These are phyloP conservation scores for Acrodontium crateriforme DNA, from an alignment of 2,329 filamentous ascomycete genomes.

Conservation along the genomic window DNA sequence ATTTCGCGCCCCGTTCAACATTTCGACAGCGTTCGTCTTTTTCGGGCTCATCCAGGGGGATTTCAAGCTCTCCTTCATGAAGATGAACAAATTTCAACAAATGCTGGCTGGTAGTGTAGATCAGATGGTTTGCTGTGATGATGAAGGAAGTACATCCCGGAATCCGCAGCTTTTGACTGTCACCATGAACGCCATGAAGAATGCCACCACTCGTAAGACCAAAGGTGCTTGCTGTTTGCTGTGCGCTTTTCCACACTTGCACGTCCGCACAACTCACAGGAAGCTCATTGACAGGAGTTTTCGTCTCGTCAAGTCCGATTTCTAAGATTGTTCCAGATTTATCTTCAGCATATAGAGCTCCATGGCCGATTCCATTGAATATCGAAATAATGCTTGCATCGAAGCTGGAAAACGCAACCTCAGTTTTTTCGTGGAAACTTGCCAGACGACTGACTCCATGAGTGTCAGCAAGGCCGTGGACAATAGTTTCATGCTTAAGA, in stretches of 20 bases:
- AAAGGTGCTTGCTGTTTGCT: slow-evolving; percentile 31
- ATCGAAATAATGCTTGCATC: slow-evolving; percentile 6
- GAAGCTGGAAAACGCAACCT: slow-evolving; percentile 3
- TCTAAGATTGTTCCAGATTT: slow-evolving; percentile 2
- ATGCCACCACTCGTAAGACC: slow-evolving; percentile 64
- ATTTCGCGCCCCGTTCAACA: slow-evolving; percentile 74
- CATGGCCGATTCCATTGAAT: slow-evolving; percentile 11
- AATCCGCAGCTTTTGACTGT: slow-evolving; percentile 54
- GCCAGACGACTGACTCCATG: background rate
- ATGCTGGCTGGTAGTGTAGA: slow-evolving; percentile 87
- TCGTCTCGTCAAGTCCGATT: background rate
- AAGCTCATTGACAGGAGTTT: slow-evolving; percentile 5
- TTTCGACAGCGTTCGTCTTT: slow-evolving; percentile 82
- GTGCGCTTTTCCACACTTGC: slow-evolving; percentile 21
- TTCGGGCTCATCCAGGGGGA: slow-evolving; percentile 79
- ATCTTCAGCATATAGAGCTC: slow-evolving; percentile 5
- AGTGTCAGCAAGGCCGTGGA: background rate
- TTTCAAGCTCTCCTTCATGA: slow-evolving; percentile 52
- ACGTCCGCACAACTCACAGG: slow-evolving; percentile 14
- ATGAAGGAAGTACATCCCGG: slow-evolving; percentile 90
- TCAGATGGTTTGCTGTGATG: slow-evolving; percentile 65
- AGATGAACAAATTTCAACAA: slow-evolving; percentile 90
- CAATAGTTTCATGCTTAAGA: no score
- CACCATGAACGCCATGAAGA: slow-evolving; percentile 28
- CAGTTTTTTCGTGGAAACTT: background rate